Conservation (phyloP, 441 rosid species). For the Adansonia grandidieri region DNA sequence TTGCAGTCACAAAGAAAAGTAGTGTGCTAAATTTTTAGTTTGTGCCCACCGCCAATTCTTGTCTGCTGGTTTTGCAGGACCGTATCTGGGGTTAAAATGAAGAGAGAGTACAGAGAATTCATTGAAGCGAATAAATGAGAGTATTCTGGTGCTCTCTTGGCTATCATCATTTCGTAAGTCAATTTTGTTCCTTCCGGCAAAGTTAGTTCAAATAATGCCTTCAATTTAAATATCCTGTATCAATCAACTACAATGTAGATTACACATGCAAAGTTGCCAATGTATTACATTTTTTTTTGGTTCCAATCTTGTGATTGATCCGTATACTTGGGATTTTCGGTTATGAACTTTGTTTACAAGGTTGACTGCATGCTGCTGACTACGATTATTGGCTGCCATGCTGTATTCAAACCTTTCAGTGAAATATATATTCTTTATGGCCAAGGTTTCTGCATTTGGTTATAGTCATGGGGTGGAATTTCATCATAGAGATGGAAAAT, state of each 20-base stretch:
- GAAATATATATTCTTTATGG: background rate
- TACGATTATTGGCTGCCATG: background rate
- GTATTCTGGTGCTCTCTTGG: constrained; percentile 27
- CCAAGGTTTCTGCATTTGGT: constrained; percentile 1
- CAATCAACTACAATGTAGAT: constrained; percentile 34
- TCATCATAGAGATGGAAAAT: too few species aligned
- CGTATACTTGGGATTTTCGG: background rate
- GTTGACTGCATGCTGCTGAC: background rate
- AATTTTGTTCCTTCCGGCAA: constrained; percentile 58
- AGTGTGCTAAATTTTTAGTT: background rate
- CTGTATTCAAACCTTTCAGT: background rate
- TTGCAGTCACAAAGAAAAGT: background rate
- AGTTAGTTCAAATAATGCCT: constrained; percentile 35
- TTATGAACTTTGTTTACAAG: background rate
- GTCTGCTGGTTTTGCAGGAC: constrained; percentile 52
- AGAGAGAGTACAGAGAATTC: constrained; percentile 88
- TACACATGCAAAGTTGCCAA: constrained; percentile 33
- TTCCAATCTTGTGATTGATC: background rate
- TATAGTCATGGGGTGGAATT: too few species aligned
- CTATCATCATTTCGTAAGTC: constrained; percentile 46
- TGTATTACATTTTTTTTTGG: constrained; percentile 13
- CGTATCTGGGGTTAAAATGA: constrained; percentile 91
- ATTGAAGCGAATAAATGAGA: constrained; percentile 80
- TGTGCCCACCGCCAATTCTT: background rate
- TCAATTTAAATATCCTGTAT: constrained; percentile 32